Evolutionary conservation across 208 protist genomes (phyloP).

Genomic region (Trypanosoma lewisi): DNA sequence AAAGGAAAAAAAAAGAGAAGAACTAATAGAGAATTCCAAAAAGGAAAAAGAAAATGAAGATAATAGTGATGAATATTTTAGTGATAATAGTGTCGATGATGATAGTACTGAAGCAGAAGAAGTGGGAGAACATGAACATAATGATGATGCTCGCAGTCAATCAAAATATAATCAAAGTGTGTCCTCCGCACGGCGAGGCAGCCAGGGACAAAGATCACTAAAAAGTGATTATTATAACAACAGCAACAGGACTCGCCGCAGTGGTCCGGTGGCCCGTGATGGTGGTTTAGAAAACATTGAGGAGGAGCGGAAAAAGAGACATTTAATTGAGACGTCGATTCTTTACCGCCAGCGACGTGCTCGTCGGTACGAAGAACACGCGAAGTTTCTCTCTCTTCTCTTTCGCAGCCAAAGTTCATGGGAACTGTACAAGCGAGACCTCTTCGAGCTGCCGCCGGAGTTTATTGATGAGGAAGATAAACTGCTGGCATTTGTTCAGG

Average conservation of each 20-base stretch:
- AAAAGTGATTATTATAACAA: no score
- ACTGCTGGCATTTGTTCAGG: conserved; percentile 59
- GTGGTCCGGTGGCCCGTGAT: background rate
- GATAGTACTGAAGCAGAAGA: no score
- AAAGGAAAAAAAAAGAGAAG: background rate
- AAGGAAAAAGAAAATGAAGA: background rate
- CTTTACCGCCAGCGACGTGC: conserved; percentile 41
- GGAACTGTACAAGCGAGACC: conserved; percentile 52
- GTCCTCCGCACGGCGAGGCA: no score
- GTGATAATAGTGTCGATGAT: background rate
- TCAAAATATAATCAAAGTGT: no score
- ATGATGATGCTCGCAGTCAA: no score
- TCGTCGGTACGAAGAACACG: conserved; percentile 30
- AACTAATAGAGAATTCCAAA: background rate
- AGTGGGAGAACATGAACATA: no score
- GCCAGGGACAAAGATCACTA: no score
- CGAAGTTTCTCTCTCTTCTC: conserved; percentile 35
- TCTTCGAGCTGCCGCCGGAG: conserved; percentile 29
- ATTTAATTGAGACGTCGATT: conserved; percentile 41
- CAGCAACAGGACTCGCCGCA: no score
- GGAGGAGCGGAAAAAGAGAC: background rate
- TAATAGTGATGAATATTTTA: no score
- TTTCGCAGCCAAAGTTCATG: conserved; percentile 51
- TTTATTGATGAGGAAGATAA: conserved; percentile 46
- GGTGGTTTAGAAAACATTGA: conserved; percentile 16